phyloP scores from a whole-genome alignment of 2,329 filamentous ascomycete genomes.

The Cladobotryum protrusum region DNA sequence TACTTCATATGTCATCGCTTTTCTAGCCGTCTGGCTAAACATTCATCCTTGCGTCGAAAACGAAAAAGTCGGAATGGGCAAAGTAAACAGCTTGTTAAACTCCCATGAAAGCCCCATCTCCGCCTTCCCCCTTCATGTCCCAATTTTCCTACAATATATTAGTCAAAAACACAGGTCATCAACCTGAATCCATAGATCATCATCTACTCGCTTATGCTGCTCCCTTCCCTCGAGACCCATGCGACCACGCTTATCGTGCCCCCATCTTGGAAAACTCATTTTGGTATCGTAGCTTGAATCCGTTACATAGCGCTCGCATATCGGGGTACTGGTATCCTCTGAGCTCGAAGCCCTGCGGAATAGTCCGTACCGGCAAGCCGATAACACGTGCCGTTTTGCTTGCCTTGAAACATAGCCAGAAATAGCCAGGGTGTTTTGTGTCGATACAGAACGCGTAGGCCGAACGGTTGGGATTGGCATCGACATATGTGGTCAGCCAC shows the following conservation, averaged over 20 bases:
- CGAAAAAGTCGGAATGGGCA: neutral
- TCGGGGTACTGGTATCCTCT: conserved; percentile 86
- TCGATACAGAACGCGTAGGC: conserved; percentile 96
- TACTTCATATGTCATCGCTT: neutral
- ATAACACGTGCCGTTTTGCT: conserved; percentile 67
- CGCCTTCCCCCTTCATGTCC: neutral
- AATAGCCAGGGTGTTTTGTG: conserved; percentile 86
- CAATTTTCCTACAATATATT: neutral
- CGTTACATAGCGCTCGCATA: conserved; percentile 92
- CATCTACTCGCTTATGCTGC: neutral
- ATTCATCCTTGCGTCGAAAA: neutral
- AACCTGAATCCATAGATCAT: neutral
- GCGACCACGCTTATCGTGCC: neutral
- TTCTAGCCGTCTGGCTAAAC: neutral
- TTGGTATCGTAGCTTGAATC: conserved; percentile 80
- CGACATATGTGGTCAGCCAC: conserved; percentile 94
- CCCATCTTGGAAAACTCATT: conserved; percentile 59
- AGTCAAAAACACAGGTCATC: neutral
- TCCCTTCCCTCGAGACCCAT: neutral
- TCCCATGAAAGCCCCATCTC: neutral
- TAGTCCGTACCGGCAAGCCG: conserved; percentile 80
- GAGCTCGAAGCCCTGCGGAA: conserved; percentile 90
- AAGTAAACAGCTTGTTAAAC: neutral
- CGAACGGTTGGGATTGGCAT: conserved; percentile 89
- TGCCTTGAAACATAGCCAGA: conserved; percentile 93